Evolutionary conservation across 2,329 filamentous ascomycete genomes (phyloP).

Genomic region (Fusarium proliferatum): DNA sequence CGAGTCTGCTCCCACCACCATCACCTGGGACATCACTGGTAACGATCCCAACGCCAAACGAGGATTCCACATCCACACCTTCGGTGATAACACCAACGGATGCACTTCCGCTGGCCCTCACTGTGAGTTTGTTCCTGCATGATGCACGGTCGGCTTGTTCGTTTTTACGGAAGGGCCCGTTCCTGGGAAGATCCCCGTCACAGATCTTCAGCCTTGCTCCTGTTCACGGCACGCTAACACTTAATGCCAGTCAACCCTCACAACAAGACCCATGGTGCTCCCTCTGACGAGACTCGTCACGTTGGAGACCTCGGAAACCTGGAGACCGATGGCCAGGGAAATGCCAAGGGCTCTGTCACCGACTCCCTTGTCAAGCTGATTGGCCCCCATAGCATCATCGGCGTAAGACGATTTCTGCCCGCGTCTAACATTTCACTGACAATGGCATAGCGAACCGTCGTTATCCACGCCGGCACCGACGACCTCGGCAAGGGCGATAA

Average conservation of each 20-base stretch:
- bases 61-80: conserved; percentile 98
- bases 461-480: conserved; percentile 94
- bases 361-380: conserved; percentile 96
- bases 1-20: conserved; percentile 83
- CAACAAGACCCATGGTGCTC: conserved; percentile 91
- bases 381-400: conserved; percentile 92
- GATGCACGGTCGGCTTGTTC: background rate
- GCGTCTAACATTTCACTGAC: conserved; percentile 1
- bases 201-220: background rate
- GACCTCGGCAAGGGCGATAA: conserved; percentile 93
- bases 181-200: background rate
- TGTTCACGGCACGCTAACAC: conserved; percentile 19
- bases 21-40: conserved; percentile 93
- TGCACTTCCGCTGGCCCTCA: conserved; percentile 98
- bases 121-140: conserved; percentile 70
- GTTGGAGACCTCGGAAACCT: conserved; percentile 98
- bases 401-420: conserved; percentile 65
- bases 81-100: conserved; percentile 99
- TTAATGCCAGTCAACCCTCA: conserved; percentile 84
- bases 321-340: conserved; percentile 93
- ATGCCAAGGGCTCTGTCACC: conserved; percentile 80
- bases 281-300: conserved; percentile 84
- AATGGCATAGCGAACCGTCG: conserved; percentile 82
- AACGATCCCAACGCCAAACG: conserved; percentile 95
- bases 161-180: background rate